Percentiles rank a stretch among this genome's conserved stretches.
Evolutionary conservation across 164 flowering plant genomes (phyloP).

Genomic region (Aristolochia californica): DNA sequence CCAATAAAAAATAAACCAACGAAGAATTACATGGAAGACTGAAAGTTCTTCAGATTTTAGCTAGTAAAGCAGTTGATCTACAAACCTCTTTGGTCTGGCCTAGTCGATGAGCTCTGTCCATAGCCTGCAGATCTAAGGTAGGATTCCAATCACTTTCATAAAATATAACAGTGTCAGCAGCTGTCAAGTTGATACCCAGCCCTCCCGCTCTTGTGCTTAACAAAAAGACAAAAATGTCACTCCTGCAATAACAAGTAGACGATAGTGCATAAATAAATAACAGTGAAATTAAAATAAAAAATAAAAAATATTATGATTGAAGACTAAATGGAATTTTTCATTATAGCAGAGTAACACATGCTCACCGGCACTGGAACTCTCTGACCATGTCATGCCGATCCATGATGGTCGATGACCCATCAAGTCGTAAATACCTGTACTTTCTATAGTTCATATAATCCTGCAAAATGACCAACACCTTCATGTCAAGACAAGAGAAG

Average conservation of each 20-base stretch:
- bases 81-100: slow-evolving; percentile 96
- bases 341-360: no score
- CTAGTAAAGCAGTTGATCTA: neutral
- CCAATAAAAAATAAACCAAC: neutral
- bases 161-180: slow-evolving; percentile 98
- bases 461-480: slow-evolving; percentile 28
- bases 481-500: neutral
- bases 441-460: slow-evolving; percentile 98
- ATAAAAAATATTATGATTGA: neutral
- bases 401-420: slow-evolving; percentile 96
- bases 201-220: slow-evolving; percentile 99
- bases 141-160: slow-evolving; percentile 99
- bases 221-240: slow-evolving; percentile 90
- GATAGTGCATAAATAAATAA: neutral
- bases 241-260: slow-evolving; percentile 38
- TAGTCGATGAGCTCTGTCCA: slow-evolving; percentile 98
- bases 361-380: slow-evolving; percentile 88
- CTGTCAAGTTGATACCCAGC: slow-evolving; percentile 95
- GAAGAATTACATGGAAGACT: neutral
- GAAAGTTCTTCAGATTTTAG: neutral
- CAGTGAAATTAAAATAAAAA: neutral
- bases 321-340: no score
- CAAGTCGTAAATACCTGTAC: slow-evolving; percentile 84
- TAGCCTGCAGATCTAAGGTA: slow-evolving; percentile 96
- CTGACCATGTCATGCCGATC: slow-evolving; percentile 98